A percentile compares a stretch with the other conserved stretches of the same genome.
Evolutionary conservation across 2,329 filamentous ascomycete species (phyloP).

Genomic region (Cyanodermella asteris): DNA sequence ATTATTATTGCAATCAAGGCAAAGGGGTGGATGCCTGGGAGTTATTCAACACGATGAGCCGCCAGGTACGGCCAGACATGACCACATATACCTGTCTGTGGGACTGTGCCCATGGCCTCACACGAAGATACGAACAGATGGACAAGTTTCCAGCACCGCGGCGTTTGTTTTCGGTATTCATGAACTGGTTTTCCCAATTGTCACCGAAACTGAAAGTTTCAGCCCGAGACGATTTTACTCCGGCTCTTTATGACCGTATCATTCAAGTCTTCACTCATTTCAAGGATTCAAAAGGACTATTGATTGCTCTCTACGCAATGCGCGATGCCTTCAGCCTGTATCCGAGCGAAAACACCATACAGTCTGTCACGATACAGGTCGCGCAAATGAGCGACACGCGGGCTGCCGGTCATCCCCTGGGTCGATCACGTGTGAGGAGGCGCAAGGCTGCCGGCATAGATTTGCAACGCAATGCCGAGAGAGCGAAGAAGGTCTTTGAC

Average conservation of each 20-base stretch:
- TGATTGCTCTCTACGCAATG: slow-evolving; percentile 27
- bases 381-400: slow-evolving; percentile 19
- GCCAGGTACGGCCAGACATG: slow-evolving; percentile 36
- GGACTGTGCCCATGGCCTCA: slow-evolving; percentile 29
- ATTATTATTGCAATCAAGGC: slow-evolving; percentile 39
- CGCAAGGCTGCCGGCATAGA: slow-evolving; percentile 18
- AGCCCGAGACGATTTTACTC: slow-evolving; percentile 19
- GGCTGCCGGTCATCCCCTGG: slow-evolving; percentile 14
- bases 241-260: slow-evolving; percentile 29
- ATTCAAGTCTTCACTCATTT: slow-evolving; percentile 28
- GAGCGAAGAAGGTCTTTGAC: slow-evolving; percentile 21
- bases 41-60: slow-evolving; percentile 34
- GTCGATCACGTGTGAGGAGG: slow-evolving; percentile 11
- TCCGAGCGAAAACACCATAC: slow-evolving; percentile 24
- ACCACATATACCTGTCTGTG: slow-evolving; percentile 50
- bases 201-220: slow-evolving; percentile 11
- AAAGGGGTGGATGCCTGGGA: slow-evolving; percentile 31
- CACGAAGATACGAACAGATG: slow-evolving; percentile 23
- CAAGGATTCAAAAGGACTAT: slow-evolving; percentile 25
- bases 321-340: slow-evolving; percentile 20
- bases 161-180: slow-evolving; percentile 26
- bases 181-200: slow-evolving; percentile 20
- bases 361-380: slow-evolving; percentile 27
- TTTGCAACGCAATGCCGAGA: slow-evolving; percentile 22
- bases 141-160: slow-evolving; percentile 23